phyloP scores from a whole-genome alignment of 352 stramenopile genomes.

The Phytophthora brassicae region DNA sequence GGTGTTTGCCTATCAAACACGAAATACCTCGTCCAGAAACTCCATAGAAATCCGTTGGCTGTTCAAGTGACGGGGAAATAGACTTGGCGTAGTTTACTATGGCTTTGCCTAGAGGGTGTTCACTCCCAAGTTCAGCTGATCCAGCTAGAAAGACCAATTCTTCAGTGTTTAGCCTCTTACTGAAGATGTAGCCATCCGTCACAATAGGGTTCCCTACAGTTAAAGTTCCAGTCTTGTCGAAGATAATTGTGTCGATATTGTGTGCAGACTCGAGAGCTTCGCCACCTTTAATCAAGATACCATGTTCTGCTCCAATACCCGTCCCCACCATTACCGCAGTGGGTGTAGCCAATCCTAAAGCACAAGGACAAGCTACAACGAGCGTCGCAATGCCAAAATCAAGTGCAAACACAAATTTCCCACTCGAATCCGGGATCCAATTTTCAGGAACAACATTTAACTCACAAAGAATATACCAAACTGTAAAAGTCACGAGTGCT shows the following conservation, averaged over 20 bases:
- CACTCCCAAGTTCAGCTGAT: slow-evolving; percentile 89
- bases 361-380: slow-evolving; percentile 98
- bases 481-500: slow-evolving; percentile 91
- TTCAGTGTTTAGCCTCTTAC: slow-evolving; percentile 55
- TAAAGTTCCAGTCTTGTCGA: slow-evolving; percentile 99
- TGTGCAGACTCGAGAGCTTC: slow-evolving; percentile 86
- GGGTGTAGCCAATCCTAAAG: slow-evolving; percentile 96
- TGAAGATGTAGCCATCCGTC: slow-evolving; percentile 69
- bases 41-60: slow-evolving; percentile 67
- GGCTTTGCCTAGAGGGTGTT: slow-evolving; percentile 93
- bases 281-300: slow-evolving; percentile 98
- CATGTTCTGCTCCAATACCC: slow-evolving; percentile 93
- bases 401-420: slow-evolving; percentile 91
- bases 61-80: slow-evolving; percentile 57
- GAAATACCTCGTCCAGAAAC: slow-evolving; percentile 85
- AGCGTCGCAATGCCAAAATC: slow-evolving; percentile 96
- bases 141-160: slow-evolving; percentile 78
- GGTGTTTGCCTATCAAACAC: slow-evolving; percentile 57
- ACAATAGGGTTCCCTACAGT: slow-evolving; percentile 89
- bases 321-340: slow-evolving; percentile 98
- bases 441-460: slow-evolving; percentile 50
- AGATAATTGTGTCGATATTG: slow-evolving; percentile 93
- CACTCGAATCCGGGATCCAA: slow-evolving; percentile 66
- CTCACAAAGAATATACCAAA: slow-evolving; percentile 89
- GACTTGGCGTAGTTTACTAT: slow-evolving; percentile 88